phyloP scores from a whole-genome alignment of 139 green algal species.

The Raphidocelis subcapitata region DNA sequence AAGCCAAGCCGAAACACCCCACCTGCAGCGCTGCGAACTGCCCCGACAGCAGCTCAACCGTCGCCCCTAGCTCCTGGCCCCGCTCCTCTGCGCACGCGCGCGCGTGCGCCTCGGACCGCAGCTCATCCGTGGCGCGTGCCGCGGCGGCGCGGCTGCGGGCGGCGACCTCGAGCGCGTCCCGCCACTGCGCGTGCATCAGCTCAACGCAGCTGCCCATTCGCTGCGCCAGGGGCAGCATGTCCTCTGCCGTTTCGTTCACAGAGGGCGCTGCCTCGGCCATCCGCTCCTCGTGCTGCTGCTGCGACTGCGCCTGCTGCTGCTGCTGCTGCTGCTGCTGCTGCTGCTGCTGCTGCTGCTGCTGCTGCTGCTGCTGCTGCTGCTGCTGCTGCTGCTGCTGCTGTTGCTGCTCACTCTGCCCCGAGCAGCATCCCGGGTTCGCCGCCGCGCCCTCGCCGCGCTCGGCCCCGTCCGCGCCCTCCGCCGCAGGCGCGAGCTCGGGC shows the following conservation, averaged over 20 bases:
- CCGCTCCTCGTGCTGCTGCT: neutral
- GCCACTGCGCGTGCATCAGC: constrained; percentile 22
- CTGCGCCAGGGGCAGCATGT: constrained; percentile 20
- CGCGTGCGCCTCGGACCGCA: too few species aligned
- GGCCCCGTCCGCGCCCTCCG: neutral
- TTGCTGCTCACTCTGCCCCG: neutral
- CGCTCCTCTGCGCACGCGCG: too few species aligned
- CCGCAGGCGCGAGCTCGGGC: neutral
- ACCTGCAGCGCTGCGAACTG: too few species aligned
- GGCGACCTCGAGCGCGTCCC: constrained; percentile 2
- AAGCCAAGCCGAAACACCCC: too few species aligned
- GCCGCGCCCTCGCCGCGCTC: neutral
- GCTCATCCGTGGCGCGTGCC: neutral
- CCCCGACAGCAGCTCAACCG: too few species aligned
- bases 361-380: neutral
- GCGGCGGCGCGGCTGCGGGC: too few species aligned
- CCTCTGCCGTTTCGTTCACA: neutral
- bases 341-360: neutral
- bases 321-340: neutral
- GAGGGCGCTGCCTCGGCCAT: too few species aligned
- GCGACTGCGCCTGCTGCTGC: neutral
- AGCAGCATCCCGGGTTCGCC: neutral
- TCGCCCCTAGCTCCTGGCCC: too few species aligned
- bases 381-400: neutral
- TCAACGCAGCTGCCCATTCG: constrained; percentile 10